These are phyloP conservation scores for Chrysoporthe deuterocubensis DNA, from an alignment of 2,329 filamentous ascomycete species.

Conservation along the genomic window DNA sequence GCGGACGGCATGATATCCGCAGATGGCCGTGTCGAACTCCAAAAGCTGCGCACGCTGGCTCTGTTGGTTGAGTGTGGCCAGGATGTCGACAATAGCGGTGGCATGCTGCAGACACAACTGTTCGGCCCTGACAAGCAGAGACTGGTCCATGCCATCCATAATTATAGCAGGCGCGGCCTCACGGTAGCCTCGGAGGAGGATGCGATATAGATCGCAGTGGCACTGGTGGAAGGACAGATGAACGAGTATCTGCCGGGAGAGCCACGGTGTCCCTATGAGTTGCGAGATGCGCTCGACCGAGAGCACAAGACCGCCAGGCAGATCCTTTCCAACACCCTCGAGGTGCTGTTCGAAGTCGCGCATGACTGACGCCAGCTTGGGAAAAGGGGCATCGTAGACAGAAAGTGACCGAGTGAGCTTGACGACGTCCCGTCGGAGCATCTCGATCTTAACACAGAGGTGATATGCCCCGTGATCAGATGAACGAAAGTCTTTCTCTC, in stretches of 20 bases:
- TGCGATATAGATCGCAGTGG: slow-evolving; percentile 49
- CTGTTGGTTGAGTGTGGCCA: slow-evolving; percentile 31
- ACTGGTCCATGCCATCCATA: slow-evolving; percentile 35
- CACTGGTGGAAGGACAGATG: slow-evolving; percentile 46
- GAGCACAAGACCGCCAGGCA: slow-evolving; percentile 16
- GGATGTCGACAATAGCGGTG: slow-evolving; percentile 28
- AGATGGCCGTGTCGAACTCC: slow-evolving; percentile 34
- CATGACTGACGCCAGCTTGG: slow-evolving; percentile 23
- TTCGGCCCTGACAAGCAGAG: slow-evolving; percentile 38
- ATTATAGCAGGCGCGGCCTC: slow-evolving; percentile 43
- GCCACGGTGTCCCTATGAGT: slow-evolving; percentile 30
- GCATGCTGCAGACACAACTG: slow-evolving; percentile 26
- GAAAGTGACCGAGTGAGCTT: slow-evolving; percentile 28
- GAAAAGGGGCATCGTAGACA: slow-evolving; percentile 22
- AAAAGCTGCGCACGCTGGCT: slow-evolving; percentile 27
- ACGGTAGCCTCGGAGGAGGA: slow-evolving; percentile 46
- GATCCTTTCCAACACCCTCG: slow-evolving; percentile 16
- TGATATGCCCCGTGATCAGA: slow-evolving; percentile 28
- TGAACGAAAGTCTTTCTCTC: slow-evolving; percentile 7
- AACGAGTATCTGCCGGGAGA: slow-evolving; percentile 36
- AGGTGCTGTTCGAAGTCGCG: slow-evolving; percentile 26
- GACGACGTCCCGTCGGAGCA: slow-evolving; percentile 31
- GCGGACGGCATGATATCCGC: slow-evolving; percentile 32
- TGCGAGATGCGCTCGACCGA: slow-evolving; percentile 17
- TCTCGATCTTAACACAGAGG: slow-evolving; percentile 32